phyloP scores from a whole-genome alignment of 2,329 filamentous ascomycete species.

The Penicillium sp. region DNA sequence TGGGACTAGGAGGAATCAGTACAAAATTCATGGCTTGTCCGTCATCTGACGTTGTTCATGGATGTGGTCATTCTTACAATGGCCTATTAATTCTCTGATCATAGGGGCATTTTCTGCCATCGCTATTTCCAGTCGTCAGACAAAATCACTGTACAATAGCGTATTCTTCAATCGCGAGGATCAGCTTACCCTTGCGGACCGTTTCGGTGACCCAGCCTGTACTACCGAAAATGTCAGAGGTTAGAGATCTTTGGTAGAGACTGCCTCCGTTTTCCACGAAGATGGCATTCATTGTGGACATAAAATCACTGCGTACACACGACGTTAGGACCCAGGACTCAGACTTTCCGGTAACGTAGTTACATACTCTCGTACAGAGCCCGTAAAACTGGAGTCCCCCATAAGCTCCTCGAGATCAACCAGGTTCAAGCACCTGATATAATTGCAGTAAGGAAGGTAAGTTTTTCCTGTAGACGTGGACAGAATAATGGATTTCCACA shows the following conservation, averaged over 20 bases:
- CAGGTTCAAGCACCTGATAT: constrained; percentile 62
- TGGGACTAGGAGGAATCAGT: constrained; percentile 37
- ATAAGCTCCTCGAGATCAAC: constrained; percentile 59
- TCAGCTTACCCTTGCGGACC: constrained; percentile 46
- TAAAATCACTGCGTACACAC: constrained; percentile 44
- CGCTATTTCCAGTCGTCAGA: constrained; percentile 24
- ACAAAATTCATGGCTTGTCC: background rate
- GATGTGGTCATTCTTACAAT: constrained; percentile 35
- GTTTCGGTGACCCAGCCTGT: constrained; percentile 42
- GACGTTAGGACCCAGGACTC: background rate
- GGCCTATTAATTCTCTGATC: constrained; percentile 58
- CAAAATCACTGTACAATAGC: background rate
- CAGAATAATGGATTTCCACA: constrained; percentile 66
- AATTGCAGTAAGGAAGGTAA: constrained; percentile 65
- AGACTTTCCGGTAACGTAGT: constrained; percentile 26
- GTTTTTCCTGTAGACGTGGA: constrained; percentile 58
- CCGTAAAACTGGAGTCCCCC: constrained; percentile 56
- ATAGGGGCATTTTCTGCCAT: constrained; percentile 47
- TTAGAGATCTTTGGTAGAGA: constrained; percentile 22
- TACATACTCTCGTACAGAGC: constrained; percentile 54
- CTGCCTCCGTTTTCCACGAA: constrained; percentile 18
- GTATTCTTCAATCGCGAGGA: background rate
- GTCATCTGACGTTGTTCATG: background rate
- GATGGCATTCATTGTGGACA: constrained; percentile 39
- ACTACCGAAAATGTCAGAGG: constrained; percentile 19